These are phyloP conservation scores for Zymoseptoria passerinii DNA, from an alignment of 2,329 filamentous ascomycete genomes.

Conservation along the genomic window DNA sequence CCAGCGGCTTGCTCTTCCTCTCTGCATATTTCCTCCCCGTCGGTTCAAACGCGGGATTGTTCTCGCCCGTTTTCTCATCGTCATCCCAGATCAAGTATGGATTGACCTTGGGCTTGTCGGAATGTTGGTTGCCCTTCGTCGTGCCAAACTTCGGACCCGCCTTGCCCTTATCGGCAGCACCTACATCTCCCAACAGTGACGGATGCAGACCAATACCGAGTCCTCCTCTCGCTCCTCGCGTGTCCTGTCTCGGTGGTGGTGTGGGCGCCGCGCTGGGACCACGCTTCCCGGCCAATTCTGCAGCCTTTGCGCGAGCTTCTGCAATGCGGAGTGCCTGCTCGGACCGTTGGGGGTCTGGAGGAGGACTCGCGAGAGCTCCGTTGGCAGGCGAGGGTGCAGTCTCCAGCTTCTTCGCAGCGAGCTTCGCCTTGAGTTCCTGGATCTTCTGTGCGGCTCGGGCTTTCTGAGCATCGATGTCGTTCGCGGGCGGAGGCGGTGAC, in stretches of 20 bases:
- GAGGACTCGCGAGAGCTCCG: slow-evolving; percentile 13
- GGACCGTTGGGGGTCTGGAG: slow-evolving; percentile 8
- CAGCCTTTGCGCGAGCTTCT: slow-evolving; percentile 21
- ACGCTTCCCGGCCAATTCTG: slow-evolving; percentile 13
- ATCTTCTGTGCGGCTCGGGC: slow-evolving; percentile 27
- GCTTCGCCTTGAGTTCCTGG: slow-evolving; percentile 28
- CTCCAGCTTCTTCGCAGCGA: slow-evolving; percentile 19
- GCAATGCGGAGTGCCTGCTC: slow-evolving; percentile 15
- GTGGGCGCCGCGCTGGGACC: slow-evolving; percentile 15
- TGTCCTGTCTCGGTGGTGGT: slow-evolving; percentile 42
- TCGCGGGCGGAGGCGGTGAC: slow-evolving; percentile 9
- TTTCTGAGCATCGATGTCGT: slow-evolving; percentile 22
- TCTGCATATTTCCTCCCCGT: slow-evolving; percentile 60
- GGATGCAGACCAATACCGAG: slow-evolving; percentile 71
- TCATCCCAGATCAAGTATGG: slow-evolving; percentile 44
- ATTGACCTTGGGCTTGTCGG: slow-evolving; percentile 36
- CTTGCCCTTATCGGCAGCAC: slow-evolving; percentile 38
- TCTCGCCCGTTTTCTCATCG: slow-evolving; percentile 50
- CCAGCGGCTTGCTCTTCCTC: slow-evolving; percentile 64
- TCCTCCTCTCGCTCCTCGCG: slow-evolving; percentile 52
- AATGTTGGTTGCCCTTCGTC: slow-evolving; percentile 47
- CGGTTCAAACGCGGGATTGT: slow-evolving; percentile 38
- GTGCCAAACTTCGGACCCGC: slow-evolving; percentile 46
- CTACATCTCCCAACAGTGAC: slow-evolving; percentile 52
- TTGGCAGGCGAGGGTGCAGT: slow-evolving; percentile 11